A percentile compares a stretch with the other conserved stretches of the same genome.
Conservation (phyloP, 2,329 filamentous ascomycete genomes). For the Hypoxylon rubiginosum region DNA sequence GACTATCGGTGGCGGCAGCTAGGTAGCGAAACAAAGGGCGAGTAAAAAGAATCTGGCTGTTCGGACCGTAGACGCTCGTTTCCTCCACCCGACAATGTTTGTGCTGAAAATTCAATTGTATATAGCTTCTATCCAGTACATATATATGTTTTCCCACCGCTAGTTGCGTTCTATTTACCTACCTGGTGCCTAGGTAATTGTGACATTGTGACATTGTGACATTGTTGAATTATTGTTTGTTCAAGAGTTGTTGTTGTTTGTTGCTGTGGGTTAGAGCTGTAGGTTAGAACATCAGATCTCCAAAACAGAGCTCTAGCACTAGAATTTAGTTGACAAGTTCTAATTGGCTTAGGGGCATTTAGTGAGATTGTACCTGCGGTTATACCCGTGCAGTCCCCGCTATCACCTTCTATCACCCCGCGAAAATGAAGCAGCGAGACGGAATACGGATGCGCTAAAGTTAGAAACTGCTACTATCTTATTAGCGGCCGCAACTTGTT, state of each 20-base stretch:
- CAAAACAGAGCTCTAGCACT: too few relatives aligned
- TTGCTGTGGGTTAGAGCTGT: background rate
- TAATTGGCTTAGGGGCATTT: slow-evolving; percentile 3
- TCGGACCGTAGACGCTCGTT: slow-evolving; percentile 34
- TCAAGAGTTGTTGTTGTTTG: too few relatives aligned
- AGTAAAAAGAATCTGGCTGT: slow-evolving; percentile 30
- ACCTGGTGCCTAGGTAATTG: too few relatives aligned
- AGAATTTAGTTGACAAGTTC: slow-evolving; percentile 3
- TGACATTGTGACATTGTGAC: too few relatives aligned
- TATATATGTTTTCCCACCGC: slow-evolving; percentile 32
- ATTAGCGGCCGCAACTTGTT: background rate
- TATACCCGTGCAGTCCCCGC: slow-evolving; percentile 20
- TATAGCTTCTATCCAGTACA: slow-evolving; percentile 48
- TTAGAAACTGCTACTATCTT: background rate
- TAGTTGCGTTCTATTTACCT: background rate
- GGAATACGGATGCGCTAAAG: background rate
- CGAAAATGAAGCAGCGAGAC: background rate
- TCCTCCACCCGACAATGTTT: slow-evolving; percentile 26
- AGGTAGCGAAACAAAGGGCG: background rate
- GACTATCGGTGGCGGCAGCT: slow-evolving; percentile 26
- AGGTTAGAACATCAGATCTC: too few relatives aligned
- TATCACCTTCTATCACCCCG: background rate
- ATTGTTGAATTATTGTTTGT: background rate
- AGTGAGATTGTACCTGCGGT: slow-evolving; percentile 18
- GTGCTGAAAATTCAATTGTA: slow-evolving; percentile 45